phyloP scores from a whole-genome alignment of 179 eudicot species.

The Beta lomatogona region DNA sequence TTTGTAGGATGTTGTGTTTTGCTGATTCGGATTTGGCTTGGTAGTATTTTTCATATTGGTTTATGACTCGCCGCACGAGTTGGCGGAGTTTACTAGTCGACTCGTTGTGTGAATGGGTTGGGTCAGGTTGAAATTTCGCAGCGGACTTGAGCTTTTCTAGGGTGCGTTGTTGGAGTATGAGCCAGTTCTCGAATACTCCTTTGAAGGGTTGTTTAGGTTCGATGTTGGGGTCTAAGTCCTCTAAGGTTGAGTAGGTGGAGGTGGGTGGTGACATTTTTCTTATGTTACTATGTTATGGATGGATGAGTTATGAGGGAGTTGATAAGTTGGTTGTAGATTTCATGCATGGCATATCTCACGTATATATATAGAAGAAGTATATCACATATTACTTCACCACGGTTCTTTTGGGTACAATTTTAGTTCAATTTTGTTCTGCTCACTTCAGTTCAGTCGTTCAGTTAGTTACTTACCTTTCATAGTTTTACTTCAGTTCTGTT shows the following conservation, averaged over 20 bases:
- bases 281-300: not conserved
- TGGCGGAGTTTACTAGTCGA: not conserved
- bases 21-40: constrained; percentile 8
- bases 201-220: not conserved
- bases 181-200: not conserved
- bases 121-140: not conserved
- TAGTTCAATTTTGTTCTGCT: too few relatives aligned
- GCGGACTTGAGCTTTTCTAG: not conserved
- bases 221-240: not conserved
- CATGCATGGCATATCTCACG: too few relatives aligned
- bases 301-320: too few relatives aligned
- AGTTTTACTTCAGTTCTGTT: too few relatives aligned
- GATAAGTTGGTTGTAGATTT: too few relatives aligned
- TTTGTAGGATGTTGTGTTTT: not conserved
- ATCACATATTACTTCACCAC: too few relatives aligned
- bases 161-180: not conserved
- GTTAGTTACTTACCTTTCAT: too few relatives aligned
- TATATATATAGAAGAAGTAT: too few relatives aligned
- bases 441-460: too few relatives aligned
- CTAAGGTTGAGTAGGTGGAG: too few relatives aligned
- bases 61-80: not conserved
- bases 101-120: not conserved
- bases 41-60: constrained; percentile 7
- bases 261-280: not conserved
- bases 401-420: too few relatives aligned